phyloP scores from a whole-genome alignment of 2,329 filamentous ascomycete species.

The Fusarium illudens region DNA sequence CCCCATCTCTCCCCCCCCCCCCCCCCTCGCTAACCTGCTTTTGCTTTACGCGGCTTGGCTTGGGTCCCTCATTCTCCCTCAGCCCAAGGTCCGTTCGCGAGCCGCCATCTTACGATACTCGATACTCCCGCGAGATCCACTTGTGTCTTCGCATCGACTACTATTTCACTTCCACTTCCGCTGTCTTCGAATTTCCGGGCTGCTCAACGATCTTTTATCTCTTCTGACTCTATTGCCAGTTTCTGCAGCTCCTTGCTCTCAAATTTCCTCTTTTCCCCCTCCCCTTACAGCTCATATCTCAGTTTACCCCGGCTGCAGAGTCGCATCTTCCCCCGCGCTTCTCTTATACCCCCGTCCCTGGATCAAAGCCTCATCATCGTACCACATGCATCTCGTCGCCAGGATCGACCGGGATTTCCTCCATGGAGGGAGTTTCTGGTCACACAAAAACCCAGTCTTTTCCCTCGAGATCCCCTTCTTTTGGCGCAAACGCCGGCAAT shows the following conservation, averaged over 20 bases:
- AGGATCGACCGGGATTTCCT: conserved; percentile 36
- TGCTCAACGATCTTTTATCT: not conserved
- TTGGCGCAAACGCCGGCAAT: conserved; percentile 17
- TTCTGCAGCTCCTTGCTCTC: not conserved
- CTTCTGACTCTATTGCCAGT: not conserved
- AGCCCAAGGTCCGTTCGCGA: conserved; percentile 19
- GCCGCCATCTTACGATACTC: conserved; percentile 33
- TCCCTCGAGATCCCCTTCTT: conserved; percentile 13
- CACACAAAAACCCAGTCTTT: conserved; percentile 16
- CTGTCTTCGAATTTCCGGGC: not conserved
- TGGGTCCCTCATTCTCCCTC: not conserved
- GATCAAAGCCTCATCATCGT: conserved; percentile 9
- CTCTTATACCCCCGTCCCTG: conserved; percentile 15
- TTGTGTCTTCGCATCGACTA: conserved; percentile 13
- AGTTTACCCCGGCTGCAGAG: not conserved
- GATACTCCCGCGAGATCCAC: conserved; percentile 33
- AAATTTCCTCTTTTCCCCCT: not conserved
- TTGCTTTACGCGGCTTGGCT: not conserved
- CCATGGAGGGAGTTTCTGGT: conserved; percentile 29
- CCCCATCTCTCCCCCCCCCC: not conserved
- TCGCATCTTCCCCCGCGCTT: not conserved
- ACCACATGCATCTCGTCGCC: conserved; percentile 36
- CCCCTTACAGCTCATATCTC: not conserved
- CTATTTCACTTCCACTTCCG: conserved; percentile 7
- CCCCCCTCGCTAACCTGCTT: not conserved